A percentile compares a stretch with the other conserved stretches of the same genome.
These are phyloP conservation scores for Aspergillus arachidicola DNA, from an alignment of 2,329 filamentous ascomycete species.

Conservation along the genomic window DNA sequence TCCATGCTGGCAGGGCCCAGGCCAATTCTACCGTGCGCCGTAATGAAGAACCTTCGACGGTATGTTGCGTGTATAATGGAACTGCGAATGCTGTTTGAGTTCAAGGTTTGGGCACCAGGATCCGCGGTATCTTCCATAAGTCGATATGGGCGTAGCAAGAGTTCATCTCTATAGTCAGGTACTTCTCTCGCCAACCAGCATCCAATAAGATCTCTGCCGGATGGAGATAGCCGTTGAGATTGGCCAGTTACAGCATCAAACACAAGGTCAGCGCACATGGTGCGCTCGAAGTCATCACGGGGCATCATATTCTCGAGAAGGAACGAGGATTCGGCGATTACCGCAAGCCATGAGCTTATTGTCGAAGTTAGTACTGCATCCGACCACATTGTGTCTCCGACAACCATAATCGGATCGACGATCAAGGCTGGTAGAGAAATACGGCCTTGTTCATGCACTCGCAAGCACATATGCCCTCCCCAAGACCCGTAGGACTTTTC, in stretches of 20 bases:
- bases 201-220: background rate
- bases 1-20: background rate
- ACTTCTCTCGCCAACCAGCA: background rate
- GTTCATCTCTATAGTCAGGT: background rate
- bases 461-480: rapidly evolving
- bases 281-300: background rate
- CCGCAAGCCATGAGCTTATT: background rate
- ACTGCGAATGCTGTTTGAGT: background rate
- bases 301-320: background rate
- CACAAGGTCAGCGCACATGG: background rate
- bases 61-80: background rate
- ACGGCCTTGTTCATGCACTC: background rate
- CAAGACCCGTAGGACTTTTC: background rate
- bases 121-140: background rate
- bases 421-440: background rate
- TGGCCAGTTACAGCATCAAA: background rate
- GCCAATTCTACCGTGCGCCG: background rate
- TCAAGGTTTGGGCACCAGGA: rapidly evolving
- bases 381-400: background rate
- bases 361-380: background rate
- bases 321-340: background rate
- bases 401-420: rapidly evolving
- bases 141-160: background rate
- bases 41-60: background rate
- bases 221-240: background rate